These are phyloP conservation scores for Phytopythium aichiense DNA, from an alignment of 352 stramenopile species.

Conservation along the genomic window DNA sequence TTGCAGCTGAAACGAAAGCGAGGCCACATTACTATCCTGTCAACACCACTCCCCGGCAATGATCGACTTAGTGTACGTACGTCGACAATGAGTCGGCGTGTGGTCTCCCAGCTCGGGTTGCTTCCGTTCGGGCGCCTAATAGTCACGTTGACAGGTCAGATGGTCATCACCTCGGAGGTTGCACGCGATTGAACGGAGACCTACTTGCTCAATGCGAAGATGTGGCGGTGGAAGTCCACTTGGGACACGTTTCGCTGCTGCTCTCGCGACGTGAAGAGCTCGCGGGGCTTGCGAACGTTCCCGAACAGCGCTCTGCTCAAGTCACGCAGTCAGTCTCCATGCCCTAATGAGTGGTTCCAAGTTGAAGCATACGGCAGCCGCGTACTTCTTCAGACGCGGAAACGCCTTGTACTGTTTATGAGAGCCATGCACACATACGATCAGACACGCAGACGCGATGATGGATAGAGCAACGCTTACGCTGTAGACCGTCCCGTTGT, in stretches of 20 bases:
- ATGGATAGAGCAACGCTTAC: slow-evolving; percentile 23
- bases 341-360: not conserved
- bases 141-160: not conserved
- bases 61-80: slow-evolving; percentile 17
- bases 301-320: slow-evolving; percentile 53
- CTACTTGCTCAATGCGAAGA: slow-evolving; percentile 64
- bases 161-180: not conserved
- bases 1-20: slow-evolving; percentile 43
- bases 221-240: slow-evolving; percentile 69
- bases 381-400: slow-evolving; percentile 76
- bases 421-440: not conserved
- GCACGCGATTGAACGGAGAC: not conserved
- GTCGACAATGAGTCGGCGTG: slow-evolving; percentile 57
- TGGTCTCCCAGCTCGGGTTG: slow-evolving; percentile 62
- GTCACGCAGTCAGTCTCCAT: not conserved
- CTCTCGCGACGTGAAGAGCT: slow-evolving; percentile 64
- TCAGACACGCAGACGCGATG: not conserved
- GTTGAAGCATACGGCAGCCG: not conserved
- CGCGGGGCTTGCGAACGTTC: slow-evolving; percentile 67
- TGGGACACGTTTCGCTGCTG: slow-evolving; percentile 72
- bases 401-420: slow-evolving; percentile 71
- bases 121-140: slow-evolving; percentile 48
- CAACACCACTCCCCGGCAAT: not conserved
- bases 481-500: slow-evolving; percentile 72
- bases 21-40: not conserved